Percentiles rank a stretch among this genome's conserved stretches.
Evolutionary conservation across 129 eudicot genomes (phyloP).

Genomic region (Smallanthus sonchifolius): DNA sequence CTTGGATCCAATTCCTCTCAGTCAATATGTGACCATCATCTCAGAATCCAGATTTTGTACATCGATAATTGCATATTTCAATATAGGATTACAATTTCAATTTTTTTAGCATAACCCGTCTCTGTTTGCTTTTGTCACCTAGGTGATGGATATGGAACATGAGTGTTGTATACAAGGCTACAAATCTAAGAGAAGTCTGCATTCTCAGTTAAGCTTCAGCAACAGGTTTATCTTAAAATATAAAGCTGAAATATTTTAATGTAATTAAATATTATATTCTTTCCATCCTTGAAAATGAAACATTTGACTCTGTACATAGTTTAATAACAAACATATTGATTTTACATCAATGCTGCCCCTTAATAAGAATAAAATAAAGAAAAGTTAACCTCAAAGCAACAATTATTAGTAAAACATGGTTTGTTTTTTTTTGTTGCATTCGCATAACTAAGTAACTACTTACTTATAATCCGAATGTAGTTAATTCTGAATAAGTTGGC

Average conservation of each 20-base stretch:
- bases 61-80: neutral
- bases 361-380: no score
- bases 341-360: no score
- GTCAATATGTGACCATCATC: neutral
- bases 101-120: neutral
- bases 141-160: slow-evolving; percentile 97
- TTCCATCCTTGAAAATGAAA: slow-evolving; percentile 1
- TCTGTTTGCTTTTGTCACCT: slow-evolving; percentile 8
- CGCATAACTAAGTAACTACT: no score
- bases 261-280: neutral
- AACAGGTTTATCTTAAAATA: slow-evolving; percentile 52
- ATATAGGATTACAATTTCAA: neutral
- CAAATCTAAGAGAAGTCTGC: slow-evolving; percentile 84
- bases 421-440: slow-evolving; percentile 1
- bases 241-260: neutral
- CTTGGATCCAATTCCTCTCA: neutral
- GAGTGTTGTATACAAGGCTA: slow-evolving; percentile 78
- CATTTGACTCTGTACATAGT: neutral
- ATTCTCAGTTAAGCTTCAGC: slow-evolving; percentile 76
- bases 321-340: no score
- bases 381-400: slow-evolving; percentile 6
- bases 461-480: slow-evolving; percentile 32
- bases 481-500: slow-evolving; percentile 61
- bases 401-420: neutral
- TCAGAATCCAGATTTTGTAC: slow-evolving; percentile 14